These are phyloP conservation scores for Filobasidium uniguttulatum DNA, from an alignment of 1,284 basidiomycete genomes.

Conservation along the genomic window DNA sequence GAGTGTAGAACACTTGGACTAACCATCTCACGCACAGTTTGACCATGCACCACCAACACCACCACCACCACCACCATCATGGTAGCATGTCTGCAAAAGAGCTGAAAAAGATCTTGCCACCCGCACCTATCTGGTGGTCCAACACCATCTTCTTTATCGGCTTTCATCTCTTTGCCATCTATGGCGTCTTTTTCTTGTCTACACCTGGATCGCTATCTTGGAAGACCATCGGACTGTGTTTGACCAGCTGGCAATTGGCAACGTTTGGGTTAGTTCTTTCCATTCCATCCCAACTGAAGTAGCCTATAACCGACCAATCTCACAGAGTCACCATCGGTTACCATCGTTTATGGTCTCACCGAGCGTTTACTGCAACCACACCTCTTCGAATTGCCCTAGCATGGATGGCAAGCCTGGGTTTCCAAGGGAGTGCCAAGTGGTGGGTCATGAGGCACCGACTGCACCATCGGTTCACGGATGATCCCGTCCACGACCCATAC, in stretches of 20 bases:
- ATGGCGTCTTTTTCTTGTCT: slow-evolving; percentile 46
- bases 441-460: slow-evolving; percentile 62
- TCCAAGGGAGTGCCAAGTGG: slow-evolving; percentile 51
- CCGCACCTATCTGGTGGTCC: slow-evolving; percentile 11
- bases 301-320: not conserved
- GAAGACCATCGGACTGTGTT: slow-evolving; percentile 44
- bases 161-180: slow-evolving; percentile 48
- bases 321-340: slow-evolving; percentile 38
- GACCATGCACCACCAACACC: not conserved
- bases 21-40: not conserved
- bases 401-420: slow-evolving; percentile 54
- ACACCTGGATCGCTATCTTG: slow-evolving; percentile 38
- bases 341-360: slow-evolving; percentile 61
- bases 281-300: not conserved
- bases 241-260: slow-evolving; percentile 54
- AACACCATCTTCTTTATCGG: slow-evolving; percentile 49
- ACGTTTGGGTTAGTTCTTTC: slow-evolving; percentile 51
- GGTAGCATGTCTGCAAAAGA: not conserved
- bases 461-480: slow-evolving; percentile 69
- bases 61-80: not conserved
- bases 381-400: slow-evolving; percentile 49
- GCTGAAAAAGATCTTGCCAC: not conserved
- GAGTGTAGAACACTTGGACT: no score
- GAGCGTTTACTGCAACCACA: slow-evolving; percentile 49
- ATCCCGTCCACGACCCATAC: slow-evolving; percentile 59